Percentiles rank a stretch among this genome's conserved stretches.
Conservation (phyloP, 108 stramenopile genomes). For the Schizochytrium sp. region DNA sequence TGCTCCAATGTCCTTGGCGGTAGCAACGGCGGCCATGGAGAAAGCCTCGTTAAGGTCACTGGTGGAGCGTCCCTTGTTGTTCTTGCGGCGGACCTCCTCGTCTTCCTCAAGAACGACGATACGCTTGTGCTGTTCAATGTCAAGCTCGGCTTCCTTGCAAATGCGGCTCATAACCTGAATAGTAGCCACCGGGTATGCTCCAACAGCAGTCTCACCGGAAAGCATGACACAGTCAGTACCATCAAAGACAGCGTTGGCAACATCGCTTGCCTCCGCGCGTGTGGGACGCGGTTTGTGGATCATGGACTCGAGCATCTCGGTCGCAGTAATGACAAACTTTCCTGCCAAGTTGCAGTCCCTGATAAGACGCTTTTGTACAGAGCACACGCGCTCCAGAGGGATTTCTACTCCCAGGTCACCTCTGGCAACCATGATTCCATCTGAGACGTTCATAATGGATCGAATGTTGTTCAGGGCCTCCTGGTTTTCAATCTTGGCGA, state of each 20-base stretch:
- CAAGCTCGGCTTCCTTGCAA: constrained; percentile 85
- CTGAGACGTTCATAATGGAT: constrained; percentile 89
- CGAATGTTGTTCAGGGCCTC: constrained; percentile 92
- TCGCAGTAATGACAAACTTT: constrained; percentile 91
- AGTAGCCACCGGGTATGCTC: constrained; percentile 83
- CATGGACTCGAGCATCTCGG: constrained; percentile 97
- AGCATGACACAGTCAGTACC: constrained; percentile 91
- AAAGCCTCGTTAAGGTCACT: constrained; percentile 82
- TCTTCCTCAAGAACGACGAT: constrained; percentile 18
- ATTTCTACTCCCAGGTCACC: constrained; percentile 99
- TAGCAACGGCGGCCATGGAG: constrained; percentile 95
- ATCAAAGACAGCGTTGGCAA: constrained; percentile 96
- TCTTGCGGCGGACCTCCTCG: constrained; percentile 7
- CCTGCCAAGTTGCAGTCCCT: constrained; percentile 90
- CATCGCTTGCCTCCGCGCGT: constrained; percentile 98
- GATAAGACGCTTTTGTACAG: constrained; percentile 96
- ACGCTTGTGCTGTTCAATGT: constrained; percentile 66
- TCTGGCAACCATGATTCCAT: constrained; percentile 99
- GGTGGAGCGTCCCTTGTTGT: background rate
- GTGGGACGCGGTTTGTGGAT: constrained; percentile 97
- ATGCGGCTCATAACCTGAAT: constrained; percentile 93
- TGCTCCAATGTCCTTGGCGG: constrained; percentile 91
- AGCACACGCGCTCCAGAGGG: constrained; percentile 87
- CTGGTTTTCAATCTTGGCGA: constrained; percentile 97
- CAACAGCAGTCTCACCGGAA: constrained; percentile 92